Conservation (phyloP, 1,139 yeast genomes). For the Spathaspora jeffriesii region DNA sequence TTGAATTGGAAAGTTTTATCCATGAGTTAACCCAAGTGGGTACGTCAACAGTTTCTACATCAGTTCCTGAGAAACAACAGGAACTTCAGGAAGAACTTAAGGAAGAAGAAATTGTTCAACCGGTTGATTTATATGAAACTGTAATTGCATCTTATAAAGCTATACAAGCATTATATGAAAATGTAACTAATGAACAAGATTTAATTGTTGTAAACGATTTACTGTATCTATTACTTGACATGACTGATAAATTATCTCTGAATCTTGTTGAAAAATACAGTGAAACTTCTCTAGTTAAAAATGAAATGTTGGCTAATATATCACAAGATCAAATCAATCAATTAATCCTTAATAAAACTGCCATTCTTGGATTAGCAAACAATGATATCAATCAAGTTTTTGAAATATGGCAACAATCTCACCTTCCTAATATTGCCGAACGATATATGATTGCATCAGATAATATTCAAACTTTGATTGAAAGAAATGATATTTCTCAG, state of each 20-base stretch:
- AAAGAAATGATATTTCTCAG: slow-evolving; percentile 28
- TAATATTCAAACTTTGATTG: slow-evolving; percentile 43
- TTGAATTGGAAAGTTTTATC: slow-evolving; percentile 27
- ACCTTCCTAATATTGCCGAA: slow-evolving; percentile 30
- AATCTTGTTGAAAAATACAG: slow-evolving; percentile 25
- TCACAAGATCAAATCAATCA: slow-evolving; percentile 24
- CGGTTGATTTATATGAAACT: slow-evolving; percentile 40
- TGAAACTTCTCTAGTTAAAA: slow-evolving; percentile 18
- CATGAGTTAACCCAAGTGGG: slow-evolving; percentile 22
- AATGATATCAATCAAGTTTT: slow-evolving; percentile 17
- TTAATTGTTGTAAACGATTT: slow-evolving; percentile 8
- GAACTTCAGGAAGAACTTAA: slow-evolving; percentile 22
- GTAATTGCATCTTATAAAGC: slow-evolving; percentile 30
- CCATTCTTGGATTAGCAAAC: slow-evolving; percentile 21
- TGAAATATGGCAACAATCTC: slow-evolving; percentile 24
- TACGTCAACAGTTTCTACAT: no score
- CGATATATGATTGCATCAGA: slow-evolving; percentile 43
- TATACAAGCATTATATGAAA: slow-evolving; percentile 31
- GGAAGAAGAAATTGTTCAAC: slow-evolving; percentile 34
- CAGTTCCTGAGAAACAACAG: slow-evolving; percentile 6
- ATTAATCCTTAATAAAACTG: slow-evolving; percentile 21
- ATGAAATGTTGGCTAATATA: slow-evolving; percentile 28
- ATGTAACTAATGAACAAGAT: slow-evolving; percentile 10
- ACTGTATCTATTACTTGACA: slow-evolving; percentile 18
- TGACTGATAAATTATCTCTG: slow-evolving; percentile 21